Percentiles rank a stretch among this genome's conserved stretches.
These are phyloP conservation scores for Penicillium mononematosum DNA, from an alignment of 495 filamentous ascomycete species.

Conservation along the genomic window DNA sequence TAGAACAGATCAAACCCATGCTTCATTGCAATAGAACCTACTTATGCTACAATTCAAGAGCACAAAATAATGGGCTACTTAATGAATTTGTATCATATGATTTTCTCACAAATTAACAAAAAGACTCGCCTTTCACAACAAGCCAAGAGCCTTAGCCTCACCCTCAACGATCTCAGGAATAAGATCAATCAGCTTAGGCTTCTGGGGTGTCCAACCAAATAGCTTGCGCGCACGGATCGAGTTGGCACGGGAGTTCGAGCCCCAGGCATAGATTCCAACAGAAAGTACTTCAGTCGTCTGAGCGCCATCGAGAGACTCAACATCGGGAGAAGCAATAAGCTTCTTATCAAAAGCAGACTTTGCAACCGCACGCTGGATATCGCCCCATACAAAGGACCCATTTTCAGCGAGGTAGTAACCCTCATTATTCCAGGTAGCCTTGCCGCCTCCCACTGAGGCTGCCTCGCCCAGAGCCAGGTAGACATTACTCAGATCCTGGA, in stretches of 20 bases:
- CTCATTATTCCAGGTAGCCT: constrained; percentile 69
- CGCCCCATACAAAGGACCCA: constrained; percentile 68
- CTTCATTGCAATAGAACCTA: not conserved
- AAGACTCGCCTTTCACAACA: constrained; percentile 44
- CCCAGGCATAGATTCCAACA: constrained; percentile 49
- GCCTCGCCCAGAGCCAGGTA: constrained; percentile 67
- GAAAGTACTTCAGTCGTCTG: constrained; percentile 34
- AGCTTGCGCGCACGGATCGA: constrained; percentile 63
- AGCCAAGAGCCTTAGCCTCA: constrained; percentile 57
- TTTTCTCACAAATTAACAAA: not conserved
- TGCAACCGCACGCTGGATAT: constrained; percentile 60
- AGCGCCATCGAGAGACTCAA: constrained; percentile 37
- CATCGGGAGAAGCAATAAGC: constrained; percentile 57
- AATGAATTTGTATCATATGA: not conserved
- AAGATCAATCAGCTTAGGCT: constrained; percentile 53
- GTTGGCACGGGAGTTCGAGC: constrained; percentile 62
- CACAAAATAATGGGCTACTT: not conserved
- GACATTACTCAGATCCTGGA: constrained; percentile 67
- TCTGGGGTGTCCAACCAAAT: constrained; percentile 62
- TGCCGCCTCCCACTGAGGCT: constrained; percentile 54
- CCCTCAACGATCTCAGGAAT: constrained; percentile 53
- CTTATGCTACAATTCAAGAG: not conserved
- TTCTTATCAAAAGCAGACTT: constrained; percentile 61
- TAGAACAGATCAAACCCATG: not conserved
- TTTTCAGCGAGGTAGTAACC: constrained; percentile 77